Base-by-base conservation (phyloP, 139 green algal genomes). In the Chlorella sp. region DNA sequence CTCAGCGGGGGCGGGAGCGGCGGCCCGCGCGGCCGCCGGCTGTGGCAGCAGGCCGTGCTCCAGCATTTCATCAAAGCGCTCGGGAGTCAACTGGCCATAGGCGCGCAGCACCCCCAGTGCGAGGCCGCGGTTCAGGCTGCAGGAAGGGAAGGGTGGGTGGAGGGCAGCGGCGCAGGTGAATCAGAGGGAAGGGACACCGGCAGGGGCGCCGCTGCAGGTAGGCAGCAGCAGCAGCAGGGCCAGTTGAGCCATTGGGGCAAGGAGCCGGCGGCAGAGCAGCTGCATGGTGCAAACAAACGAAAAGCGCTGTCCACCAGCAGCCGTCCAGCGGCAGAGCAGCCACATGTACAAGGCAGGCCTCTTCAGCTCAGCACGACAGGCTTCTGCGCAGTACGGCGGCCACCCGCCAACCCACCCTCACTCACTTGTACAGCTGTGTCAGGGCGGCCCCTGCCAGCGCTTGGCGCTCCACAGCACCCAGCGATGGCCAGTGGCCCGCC, bases 41-140 rank as follows among this genome's bases (percentile, higher is more conserved):
- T 63, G 21, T 4, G 76, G 76, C 36, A 82, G 38, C 57, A 82
- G 76, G 1, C 76, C 76, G 44, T 51, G 44, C 25, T 60, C 51
- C 75, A 82, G 75, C 75, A 82, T 82, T 60, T 82, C 75, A 5
- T 67, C 56, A 56, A 82, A 71, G 26, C 75, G 55, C 0, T 39
- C 57, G 23, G 56, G 75, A 34, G 56, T 82, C 23, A 82, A 56
- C 75, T 82, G 75, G 36, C 75, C 56, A 11, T 57, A 70, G 21
- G 75, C 56, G 12, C 75, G 75, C 56, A 82, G 75, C 75, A 82
- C 75, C 23, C 51, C 57, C 57, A 82, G 34, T 5, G 75, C 75
- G 6, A 82, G 75, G 56, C 9, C n/a, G 20, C 26, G 44, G 75
- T 55, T 71, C 56, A 82, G 56, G 17, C 75, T 82, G 75, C 75